Percentiles rank a stretch among this genome's conserved stretches.
Conservation (phyloP, 164 flowering plant species). For the Hamamelis virginiana region DNA sequence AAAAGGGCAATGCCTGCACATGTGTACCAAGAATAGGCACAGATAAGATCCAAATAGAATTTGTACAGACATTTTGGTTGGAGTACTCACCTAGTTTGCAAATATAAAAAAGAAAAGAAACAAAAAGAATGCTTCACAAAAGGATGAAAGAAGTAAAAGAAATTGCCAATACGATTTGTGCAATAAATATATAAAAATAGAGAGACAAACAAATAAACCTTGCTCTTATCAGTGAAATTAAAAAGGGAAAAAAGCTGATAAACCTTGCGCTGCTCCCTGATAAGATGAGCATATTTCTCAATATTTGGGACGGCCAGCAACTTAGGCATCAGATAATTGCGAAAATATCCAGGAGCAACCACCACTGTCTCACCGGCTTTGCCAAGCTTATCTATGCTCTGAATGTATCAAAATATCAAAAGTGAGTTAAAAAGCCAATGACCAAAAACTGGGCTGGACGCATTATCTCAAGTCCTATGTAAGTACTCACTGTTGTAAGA, state of each 20-base stretch:
- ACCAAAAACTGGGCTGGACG: not conserved
- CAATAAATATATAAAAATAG: too few relatives aligned
- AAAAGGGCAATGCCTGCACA: too few relatives aligned
- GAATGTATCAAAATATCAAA: constrained; percentile 10
- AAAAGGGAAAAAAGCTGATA: not conserved
- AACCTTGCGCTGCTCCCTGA: constrained; percentile 88
- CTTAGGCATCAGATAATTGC: constrained; percentile 97
- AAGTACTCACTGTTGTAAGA: constrained; percentile 71
- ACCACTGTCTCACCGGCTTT: constrained; percentile 93
- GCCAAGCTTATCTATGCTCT: constrained; percentile 88
- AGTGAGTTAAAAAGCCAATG: not conserved
- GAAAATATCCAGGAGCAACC: constrained; percentile 95
- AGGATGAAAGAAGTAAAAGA: too few relatives aligned
- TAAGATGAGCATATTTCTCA: constrained; percentile 77
- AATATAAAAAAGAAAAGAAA: too few relatives aligned
- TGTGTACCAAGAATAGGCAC: too few relatives aligned
- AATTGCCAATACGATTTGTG: too few relatives aligned
- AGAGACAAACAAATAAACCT: too few relatives aligned
- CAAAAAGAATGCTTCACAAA: too few relatives aligned
- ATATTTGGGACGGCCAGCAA: constrained; percentile 93
- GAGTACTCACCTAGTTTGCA: too few relatives aligned
- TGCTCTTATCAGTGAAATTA: not conserved
- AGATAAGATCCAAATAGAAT: too few relatives aligned
- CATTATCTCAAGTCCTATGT: not conserved
- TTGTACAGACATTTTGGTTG: too few relatives aligned